These are phyloP conservation scores for Colletotrichum tropicale DNA, from an alignment of 2,329 filamentous ascomycete species.

Conservation along the genomic window DNA sequence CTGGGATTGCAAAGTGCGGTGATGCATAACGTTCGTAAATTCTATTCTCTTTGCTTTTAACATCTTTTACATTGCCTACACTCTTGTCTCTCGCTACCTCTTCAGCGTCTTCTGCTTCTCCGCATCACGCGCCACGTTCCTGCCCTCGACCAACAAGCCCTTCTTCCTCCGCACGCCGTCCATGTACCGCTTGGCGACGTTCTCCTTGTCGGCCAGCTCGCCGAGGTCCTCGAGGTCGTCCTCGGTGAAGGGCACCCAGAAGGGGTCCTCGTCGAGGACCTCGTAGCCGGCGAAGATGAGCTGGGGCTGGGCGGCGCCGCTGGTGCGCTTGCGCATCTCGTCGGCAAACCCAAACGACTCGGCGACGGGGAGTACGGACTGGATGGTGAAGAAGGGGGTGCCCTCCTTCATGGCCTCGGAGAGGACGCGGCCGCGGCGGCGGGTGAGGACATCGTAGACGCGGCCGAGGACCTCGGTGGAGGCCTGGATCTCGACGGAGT, in stretches of 20 bases:
- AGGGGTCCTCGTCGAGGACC: slow-evolving; percentile 92
- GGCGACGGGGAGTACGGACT: slow-evolving; percentile 85
- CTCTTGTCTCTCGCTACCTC: slow-evolving; percentile 43
- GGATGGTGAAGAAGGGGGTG: slow-evolving; percentile 94
- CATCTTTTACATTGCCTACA: neutral
- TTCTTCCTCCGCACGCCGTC: slow-evolving; percentile 86
- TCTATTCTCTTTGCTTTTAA: neutral
- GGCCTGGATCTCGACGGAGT: slow-evolving; percentile 96
- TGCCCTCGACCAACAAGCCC: slow-evolving; percentile 82
- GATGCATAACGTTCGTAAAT: neutral
- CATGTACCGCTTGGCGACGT: slow-evolving; percentile 96
- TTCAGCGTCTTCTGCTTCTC: slow-evolving; percentile 86
- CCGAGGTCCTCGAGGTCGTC: slow-evolving; percentile 96
- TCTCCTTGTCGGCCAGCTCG: slow-evolving; percentile 91
- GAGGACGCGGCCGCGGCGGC: slow-evolving; percentile 86
- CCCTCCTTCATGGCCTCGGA: slow-evolving; percentile 93
- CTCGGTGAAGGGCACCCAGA: slow-evolving; percentile 96
- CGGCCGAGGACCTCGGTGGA: slow-evolving; percentile 93
- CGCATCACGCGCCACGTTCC: slow-evolving; percentile 79
- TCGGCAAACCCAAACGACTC: slow-evolving; percentile 96
- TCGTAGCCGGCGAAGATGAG: slow-evolving; percentile 93
- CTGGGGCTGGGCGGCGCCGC: slow-evolving; percentile 89
- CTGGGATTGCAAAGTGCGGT: neutral
- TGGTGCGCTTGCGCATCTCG: slow-evolving; percentile 94
- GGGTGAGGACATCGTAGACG: slow-evolving; percentile 97